Evolutionary conservation across 225 moss, liverwort and hornwort genomes (phyloP), one percentile per base, ranked within the genome.

Genomic region (Straminergon stramineum): DNA sequence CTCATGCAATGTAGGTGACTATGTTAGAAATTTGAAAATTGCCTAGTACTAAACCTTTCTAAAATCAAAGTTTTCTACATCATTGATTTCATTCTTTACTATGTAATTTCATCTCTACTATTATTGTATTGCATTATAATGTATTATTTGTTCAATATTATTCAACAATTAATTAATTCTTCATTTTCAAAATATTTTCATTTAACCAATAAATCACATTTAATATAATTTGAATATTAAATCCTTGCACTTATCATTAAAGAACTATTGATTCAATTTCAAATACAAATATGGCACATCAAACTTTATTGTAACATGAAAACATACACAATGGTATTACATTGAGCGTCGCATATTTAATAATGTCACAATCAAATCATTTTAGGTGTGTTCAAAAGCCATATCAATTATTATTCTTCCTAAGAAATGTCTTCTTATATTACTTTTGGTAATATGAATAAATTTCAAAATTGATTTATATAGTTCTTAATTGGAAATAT

Each of bases 21-120:
- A 0, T 37, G 3, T 79, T 56, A 37, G 6, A 78, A n/a, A 56
- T 24, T 15, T 79, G 2, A 56, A 9, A 24, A 35, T 56, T n/a
- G 10, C 1, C 2, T 6, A 16, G 1, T n/a, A n/a, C 4, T 6
- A 37, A n/a, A 11, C 1, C 57, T n/a, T n/a, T 21, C 1, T 4
- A 55, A 55, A 24, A 24, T 56, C 78, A 78, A 55, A 9, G 6
- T 56, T n/a, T 79, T 28, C n/a, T n/a, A n/a, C 0, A 57, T n/a
- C 16, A 5, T 41, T 13, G 22, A 24, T 70, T 70, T 70, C 41
- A 70, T 79, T 39, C 11, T 7, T 39, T 39, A 39, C 39, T 6
- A 28, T 79, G 17, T 6, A 58, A 17, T 58, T 58, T 39, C 7
- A 27, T 58, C 10, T 18, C 17, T 58, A 23, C 11, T 58, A 19